phyloP scores from a whole-genome alignment of 2,329 filamentous ascomycete species.

The Paraphoma sp. region DNA sequence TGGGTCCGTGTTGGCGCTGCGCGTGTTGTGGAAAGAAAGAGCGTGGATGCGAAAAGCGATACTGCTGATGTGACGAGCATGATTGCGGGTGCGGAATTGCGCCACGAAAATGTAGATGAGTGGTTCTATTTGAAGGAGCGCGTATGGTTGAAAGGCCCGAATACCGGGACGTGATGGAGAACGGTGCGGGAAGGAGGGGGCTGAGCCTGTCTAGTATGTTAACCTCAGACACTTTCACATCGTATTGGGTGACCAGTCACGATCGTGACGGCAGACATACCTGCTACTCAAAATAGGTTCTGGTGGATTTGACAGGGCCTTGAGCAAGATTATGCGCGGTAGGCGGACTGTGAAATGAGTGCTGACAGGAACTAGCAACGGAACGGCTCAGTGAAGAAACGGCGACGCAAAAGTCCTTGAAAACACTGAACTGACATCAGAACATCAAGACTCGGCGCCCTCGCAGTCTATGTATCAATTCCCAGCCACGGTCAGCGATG shows the following conservation, averaged over 20 bases:
- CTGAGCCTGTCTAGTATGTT: slow-evolving; percentile 1
- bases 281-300: not conserved
- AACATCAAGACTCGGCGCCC: not conserved
- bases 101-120: not conserved
- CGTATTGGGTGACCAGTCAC: not conserved
- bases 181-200: slow-evolving; percentile 3
- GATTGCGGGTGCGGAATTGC: not conserved
- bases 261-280: not conserved
- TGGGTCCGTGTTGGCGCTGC: slow-evolving; percentile 34
- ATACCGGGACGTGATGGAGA: not conserved
- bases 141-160: slow-evolving; percentile 2
- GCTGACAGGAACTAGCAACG: not conserved
- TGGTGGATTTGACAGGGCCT: not conserved
- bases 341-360: not conserved
- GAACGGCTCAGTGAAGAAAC: not conserved
- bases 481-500: not conserved
- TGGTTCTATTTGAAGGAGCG: not conserved
- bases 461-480: slow-evolving; percentile 2
- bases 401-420: not conserved
- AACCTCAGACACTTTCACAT: slow-evolving; percentile 2
- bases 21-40: slow-evolving; percentile 18
- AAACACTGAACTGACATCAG: not conserved
- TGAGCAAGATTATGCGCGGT: not conserved
- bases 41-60: slow-evolving; percentile 14
- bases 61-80: slow-evolving; percentile 19